Evolutionary conservation across 148 eudicot species (phyloP).

Genomic region (Cornus controversa): DNA sequence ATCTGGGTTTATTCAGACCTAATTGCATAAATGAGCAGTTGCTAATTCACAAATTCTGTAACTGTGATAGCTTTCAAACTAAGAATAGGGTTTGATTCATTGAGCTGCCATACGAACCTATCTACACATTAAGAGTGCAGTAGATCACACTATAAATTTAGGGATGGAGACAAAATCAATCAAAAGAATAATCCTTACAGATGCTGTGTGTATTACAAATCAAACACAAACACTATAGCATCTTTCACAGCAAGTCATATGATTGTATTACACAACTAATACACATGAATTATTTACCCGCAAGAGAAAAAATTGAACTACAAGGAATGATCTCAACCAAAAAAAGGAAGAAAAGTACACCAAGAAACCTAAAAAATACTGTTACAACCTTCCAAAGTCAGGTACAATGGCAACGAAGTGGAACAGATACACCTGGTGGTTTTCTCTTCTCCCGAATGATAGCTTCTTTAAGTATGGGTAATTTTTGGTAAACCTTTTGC

Average conservation of each 20-base stretch:
- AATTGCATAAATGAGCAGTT: too few relatives aligned
- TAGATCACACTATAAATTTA: too few relatives aligned
- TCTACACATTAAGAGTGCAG: too few relatives aligned
- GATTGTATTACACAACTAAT: not conserved
- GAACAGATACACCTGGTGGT: conserved; percentile 64
- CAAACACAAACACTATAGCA: not conserved
- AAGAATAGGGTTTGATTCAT: too few relatives aligned
- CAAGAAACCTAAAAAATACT: not conserved
- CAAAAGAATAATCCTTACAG: too few relatives aligned
- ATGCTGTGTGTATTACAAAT: not conserved
- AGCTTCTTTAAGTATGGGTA: conserved; percentile 83
- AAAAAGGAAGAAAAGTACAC: not conserved
- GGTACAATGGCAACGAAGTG: conserved; percentile 92
- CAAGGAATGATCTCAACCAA: not conserved
- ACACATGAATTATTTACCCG: not conserved
- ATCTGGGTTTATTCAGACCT: too few relatives aligned
- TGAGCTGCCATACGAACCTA: too few relatives aligned
- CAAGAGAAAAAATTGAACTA: not conserved
- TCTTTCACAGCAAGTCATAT: not conserved
- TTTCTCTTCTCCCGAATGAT: conserved; percentile 71
- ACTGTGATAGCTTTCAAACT: too few relatives aligned
- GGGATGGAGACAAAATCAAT: too few relatives aligned
- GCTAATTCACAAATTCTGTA: too few relatives aligned
- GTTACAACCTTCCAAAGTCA: conserved; percentile 30
- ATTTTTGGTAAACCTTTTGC: conserved; percentile 77